Evolutionary conservation across 257 asterid genomes (phyloP).

Genomic region (Rubia yunnanensis): DNA sequence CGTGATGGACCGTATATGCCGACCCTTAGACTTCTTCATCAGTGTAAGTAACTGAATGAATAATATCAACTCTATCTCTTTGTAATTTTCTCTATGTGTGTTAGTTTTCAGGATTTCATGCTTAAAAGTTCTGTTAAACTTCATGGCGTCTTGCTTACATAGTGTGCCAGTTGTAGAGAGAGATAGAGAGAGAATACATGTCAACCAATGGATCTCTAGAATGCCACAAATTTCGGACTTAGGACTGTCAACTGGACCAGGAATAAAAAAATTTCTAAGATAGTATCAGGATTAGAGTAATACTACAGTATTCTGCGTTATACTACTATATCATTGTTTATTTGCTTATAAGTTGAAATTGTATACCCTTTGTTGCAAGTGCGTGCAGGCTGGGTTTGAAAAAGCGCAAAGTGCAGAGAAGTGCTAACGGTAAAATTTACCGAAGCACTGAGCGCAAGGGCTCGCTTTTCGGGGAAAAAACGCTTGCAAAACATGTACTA

Average conservation of each 20-base stretch:
- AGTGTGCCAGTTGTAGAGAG: not conserved
- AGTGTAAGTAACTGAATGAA: constrained; percentile 45
- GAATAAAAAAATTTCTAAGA: not conserved
- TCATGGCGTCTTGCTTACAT: not conserved
- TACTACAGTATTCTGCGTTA: not conserved
- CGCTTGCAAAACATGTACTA: no score
- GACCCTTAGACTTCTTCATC: constrained; percentile 97
- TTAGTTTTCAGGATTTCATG: not conserved
- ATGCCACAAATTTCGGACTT: not conserved
- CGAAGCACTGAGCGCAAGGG: no score
- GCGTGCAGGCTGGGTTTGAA: no score
- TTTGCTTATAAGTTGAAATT: not conserved
- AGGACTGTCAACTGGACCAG: not conserved
- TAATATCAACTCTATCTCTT: not conserved
- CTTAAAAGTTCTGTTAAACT: not conserved
- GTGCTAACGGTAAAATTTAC: no score
- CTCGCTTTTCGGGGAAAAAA: no score
- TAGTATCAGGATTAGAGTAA: not conserved
- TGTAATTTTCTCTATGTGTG: not conserved
- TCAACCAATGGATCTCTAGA: not conserved
- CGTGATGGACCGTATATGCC: constrained; percentile 99
- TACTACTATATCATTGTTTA: not conserved
- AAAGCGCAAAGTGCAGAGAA: no score
- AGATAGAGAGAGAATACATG: not conserved
- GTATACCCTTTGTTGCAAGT: not conserved